Percentiles rank a stretch among this genome's conserved stretches.
phyloP scores from a whole-genome alignment of 1,284 basidiomycete species.

The Xerocomus amazonicus region DNA sequence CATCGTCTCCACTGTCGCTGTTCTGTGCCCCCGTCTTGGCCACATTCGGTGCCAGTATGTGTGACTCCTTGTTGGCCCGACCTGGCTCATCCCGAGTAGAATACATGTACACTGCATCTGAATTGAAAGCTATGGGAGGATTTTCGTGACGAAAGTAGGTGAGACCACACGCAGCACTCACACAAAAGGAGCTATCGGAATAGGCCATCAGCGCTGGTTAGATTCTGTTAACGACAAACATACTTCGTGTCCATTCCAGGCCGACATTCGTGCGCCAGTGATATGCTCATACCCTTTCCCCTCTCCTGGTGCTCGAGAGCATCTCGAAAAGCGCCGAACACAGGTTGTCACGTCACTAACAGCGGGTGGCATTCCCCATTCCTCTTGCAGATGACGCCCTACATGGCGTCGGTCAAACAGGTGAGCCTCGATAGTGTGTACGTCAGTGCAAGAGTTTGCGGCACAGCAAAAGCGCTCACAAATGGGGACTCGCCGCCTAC shows the following conservation, averaged over 20 bases:
- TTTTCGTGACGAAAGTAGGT: constrained; percentile 8
- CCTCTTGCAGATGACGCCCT: constrained; percentile 57
- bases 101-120: constrained; percentile 78
- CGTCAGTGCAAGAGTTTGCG: neutral
- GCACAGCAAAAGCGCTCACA: constrained; percentile 39
- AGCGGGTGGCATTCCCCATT: constrained; percentile 67
- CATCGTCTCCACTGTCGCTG: neutral
- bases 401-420: constrained; percentile 85
- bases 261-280: constrained; percentile 76
- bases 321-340: constrained; percentile 79
- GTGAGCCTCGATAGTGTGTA: constrained; percentile 55
- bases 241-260: constrained; percentile 78
- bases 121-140: constrained; percentile 60
- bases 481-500: constrained; percentile 70
- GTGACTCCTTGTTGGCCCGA: constrained; percentile 4
- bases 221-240: constrained; percentile 10
- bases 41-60: constrained; percentile 25
- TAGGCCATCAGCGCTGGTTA: constrained; percentile 9
- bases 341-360: constrained; percentile 64
- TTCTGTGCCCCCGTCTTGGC: neutral
- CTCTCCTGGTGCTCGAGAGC: constrained; percentile 35
- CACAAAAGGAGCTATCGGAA: constrained; percentile 28
- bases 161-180: constrained; percentile 15
- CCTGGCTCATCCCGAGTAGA: constrained; percentile 69
- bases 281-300: constrained; percentile 55